Evolutionary conservation across 495 filamentous ascomycete species (phyloP).

Genomic region (Penicillium cosmopolitanum): DNA sequence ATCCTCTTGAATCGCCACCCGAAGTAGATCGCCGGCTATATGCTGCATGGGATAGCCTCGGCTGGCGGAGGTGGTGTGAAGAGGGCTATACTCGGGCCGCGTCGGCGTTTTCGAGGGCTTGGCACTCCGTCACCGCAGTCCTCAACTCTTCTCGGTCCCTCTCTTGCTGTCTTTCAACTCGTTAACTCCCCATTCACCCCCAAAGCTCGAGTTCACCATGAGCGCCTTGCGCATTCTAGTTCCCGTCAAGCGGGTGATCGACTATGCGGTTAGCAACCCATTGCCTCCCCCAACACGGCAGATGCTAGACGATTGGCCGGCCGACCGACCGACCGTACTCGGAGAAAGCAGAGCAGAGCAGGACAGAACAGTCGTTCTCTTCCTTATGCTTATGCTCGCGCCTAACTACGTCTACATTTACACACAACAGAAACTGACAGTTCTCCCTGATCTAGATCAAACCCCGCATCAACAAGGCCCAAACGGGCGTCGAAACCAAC

Average conservation of each 20-base stretch:
- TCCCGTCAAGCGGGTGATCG: slow-evolving; percentile 96
- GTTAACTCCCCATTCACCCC: slow-evolving; percentile 12
- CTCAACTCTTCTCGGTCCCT: slow-evolving; percentile 21
- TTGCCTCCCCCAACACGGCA: slow-evolving; percentile 3
- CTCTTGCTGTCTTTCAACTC: slow-evolving; percentile 13
- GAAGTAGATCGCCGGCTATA: slow-evolving; percentile 12
- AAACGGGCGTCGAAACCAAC: slow-evolving; percentile 88
- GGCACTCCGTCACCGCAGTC: slow-evolving; percentile 39
- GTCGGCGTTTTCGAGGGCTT: slow-evolving; percentile 39
- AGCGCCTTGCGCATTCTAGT: slow-evolving; percentile 84
- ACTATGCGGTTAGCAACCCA: slow-evolving; percentile 82
- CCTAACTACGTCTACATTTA: too few species aligned
- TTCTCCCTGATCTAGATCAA: slow-evolving; percentile 67
- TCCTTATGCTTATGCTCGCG: background rate
- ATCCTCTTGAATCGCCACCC: background rate
- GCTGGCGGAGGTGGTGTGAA: slow-evolving; percentile 32
- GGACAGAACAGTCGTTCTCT: background rate
- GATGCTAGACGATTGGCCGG: background rate
- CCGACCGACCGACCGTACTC: slow-evolving; percentile 15
- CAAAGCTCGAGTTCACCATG: slow-evolving; percentile 55
- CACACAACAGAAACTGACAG: slow-evolving; percentile 8
- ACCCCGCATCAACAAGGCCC: slow-evolving; percentile 94
- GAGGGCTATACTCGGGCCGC: slow-evolving; percentile 44
- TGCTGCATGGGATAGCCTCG: slow-evolving; percentile 39
- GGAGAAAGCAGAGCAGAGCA: too few species aligned